Conservation (phyloP, 768 basidiomycete species). For the Termitomyces sp. region DNA sequence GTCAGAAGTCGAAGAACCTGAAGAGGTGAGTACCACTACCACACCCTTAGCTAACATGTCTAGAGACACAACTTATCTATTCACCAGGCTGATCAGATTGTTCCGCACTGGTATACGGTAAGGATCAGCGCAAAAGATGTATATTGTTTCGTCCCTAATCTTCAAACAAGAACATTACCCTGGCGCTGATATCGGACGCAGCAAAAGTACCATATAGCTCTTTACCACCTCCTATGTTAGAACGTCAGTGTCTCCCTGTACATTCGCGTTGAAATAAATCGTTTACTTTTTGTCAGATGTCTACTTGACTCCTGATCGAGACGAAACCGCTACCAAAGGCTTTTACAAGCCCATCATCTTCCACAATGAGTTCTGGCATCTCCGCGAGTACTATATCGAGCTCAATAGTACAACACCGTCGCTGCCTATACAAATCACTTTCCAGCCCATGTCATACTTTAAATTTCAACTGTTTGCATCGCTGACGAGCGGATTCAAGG, state of each 20-base stretch:
- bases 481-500: constrained; percentile 83
- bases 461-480: constrained; percentile 87
- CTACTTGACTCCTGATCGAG: constrained; percentile 53
- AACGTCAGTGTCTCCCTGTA: constrained; percentile 44
- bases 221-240: constrained; percentile 53
- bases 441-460: constrained; percentile 80
- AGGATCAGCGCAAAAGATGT: constrained; percentile 12
- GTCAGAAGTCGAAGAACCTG: constrained; percentile 33
- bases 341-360: constrained; percentile 87
- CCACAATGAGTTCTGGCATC: constrained; percentile 94
- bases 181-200: constrained; percentile 79
- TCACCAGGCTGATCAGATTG: constrained; percentile 49
- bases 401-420: constrained; percentile 78
- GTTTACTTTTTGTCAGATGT: constrained; percentile 45
- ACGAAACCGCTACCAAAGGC: constrained; percentile 58
- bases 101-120: constrained; percentile 82
- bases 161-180: constrained; percentile 68
- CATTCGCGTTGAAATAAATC: not conserved
- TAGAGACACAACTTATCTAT: not conserved
- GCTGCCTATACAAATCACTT: constrained; percentile 76
- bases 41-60: not conserved
- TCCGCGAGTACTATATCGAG: constrained; percentile 75
- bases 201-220: constrained; percentile 43
- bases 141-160: not conserved
- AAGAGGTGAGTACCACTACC: constrained; percentile 37